Percentiles rank a stretch among this genome's conserved stretches.
These are phyloP conservation scores for Porphyra umbilicalis DNA, from an alignment of 31 red algal genomes.

Conservation along the genomic window DNA sequence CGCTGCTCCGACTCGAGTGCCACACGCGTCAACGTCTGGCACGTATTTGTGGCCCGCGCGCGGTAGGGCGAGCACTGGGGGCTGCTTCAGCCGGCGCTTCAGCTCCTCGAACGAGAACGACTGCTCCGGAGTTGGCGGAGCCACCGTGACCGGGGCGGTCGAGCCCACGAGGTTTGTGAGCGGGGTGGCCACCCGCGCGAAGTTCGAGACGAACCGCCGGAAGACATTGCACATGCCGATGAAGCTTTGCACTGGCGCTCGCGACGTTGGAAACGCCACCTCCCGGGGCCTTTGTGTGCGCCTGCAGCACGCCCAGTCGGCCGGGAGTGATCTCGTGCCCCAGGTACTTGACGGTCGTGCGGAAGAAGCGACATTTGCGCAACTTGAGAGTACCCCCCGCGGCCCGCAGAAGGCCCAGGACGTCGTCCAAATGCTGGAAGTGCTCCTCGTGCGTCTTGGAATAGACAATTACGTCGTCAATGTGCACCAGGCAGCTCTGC, in stretches of 20 bases:
- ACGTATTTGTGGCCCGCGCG: not conserved
- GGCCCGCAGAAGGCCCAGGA: slow-evolving; percentile 2
- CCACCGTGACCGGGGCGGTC: not conserved
- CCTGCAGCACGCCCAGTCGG: too few species aligned
- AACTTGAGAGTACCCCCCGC: slow-evolving; percentile 9
- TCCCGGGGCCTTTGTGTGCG: too few species aligned
- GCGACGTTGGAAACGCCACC: not conserved
- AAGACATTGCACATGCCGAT: too few species aligned
- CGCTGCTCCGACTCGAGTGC: slow-evolving; percentile 7
- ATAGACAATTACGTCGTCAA: slow-evolving; percentile 18
- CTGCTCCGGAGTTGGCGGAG: not conserved
- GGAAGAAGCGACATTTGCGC: slow-evolving; percentile 17
- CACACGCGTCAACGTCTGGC: slow-evolving; percentile 19
- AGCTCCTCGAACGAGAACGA: slow-evolving; percentile 12
- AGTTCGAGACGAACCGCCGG: slow-evolving; percentile 11
- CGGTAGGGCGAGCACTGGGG: slow-evolving; percentile 17
- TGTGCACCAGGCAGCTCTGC: slow-evolving; percentile 6
- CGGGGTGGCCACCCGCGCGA: slow-evolving; percentile 1
- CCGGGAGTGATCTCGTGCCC: too few species aligned
- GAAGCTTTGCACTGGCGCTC: slow-evolving; percentile 1
- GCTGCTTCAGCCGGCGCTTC: not conserved
- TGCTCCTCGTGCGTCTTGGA: slow-evolving; percentile 2
- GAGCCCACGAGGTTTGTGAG: not conserved
- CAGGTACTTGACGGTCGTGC: not conserved
- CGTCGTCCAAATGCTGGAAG: not conserved